Evolutionary conservation across 2,329 filamentous ascomycete species (phyloP), one percentile per base, ranked within the genome.

Genomic region (Verticillium zaregamsianum): DNA sequence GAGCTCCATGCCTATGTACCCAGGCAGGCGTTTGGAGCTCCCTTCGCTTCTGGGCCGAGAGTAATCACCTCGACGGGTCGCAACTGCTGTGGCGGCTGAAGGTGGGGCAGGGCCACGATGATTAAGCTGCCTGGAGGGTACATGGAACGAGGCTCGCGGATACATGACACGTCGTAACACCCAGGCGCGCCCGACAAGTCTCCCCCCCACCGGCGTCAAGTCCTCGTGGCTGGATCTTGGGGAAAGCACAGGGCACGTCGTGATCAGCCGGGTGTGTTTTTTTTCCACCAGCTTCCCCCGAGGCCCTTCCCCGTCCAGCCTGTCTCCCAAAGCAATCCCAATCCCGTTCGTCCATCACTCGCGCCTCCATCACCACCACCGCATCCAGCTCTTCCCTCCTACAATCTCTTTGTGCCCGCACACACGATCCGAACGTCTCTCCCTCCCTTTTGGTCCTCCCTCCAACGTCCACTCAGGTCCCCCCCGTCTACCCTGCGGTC

Each of bases 201-300:
- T 23, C 20, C 20, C 45, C n/a, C 45, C 45, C 45, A 23, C 23
- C n/a, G 3, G 45, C 9, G 45, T 23, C n/a, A 57, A 32, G 28
- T 57, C 55, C 25, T 37, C 15, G 17, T 33, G 4, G 56, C 56
- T 35, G 33, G 33, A 45, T 28, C 37, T 58, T 58, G 56, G 52
- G 52, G 52, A 60, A 49, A 64, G 64, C 64, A 65, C 63, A 64
- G 64, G 64, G 61, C 64, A 66, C 49, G 54, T 55, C 55, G 59
- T 63, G 60, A 62, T 64, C 62, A 60, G 23, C 32, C 32, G 57
- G 57, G 40, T 23, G 31, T 63, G 56, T 60, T 54, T 55, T 63
- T 64, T 59, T 60, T 61, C 54, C 52, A 57, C 28, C 52, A 37
- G 17, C 49, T 59, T 57, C 40, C 54, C 52, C 54, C 54, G 31